Percentiles rank a stretch among this genome's conserved stretches.
phyloP scores from a whole-genome alignment of 257 asterid genomes.

The Voacanga thouarsii region DNA sequence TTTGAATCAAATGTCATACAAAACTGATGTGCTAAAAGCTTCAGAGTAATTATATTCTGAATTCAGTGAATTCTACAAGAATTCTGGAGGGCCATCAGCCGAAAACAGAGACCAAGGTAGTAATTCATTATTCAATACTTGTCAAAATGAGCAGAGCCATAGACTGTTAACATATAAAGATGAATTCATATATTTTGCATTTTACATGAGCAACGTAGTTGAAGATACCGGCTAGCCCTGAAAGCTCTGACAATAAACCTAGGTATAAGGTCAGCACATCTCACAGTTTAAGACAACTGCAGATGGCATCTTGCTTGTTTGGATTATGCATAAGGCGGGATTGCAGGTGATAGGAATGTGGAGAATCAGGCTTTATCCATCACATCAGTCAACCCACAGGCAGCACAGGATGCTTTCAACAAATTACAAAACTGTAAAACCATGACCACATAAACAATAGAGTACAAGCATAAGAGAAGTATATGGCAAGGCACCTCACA shows the following conservation, averaged over 20 bases:
- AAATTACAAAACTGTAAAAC: not conserved
- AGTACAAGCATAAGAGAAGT: not conserved
- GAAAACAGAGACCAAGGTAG: not conserved
- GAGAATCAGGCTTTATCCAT: not conserved
- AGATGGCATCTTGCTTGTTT: not conserved
- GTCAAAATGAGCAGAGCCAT: not conserved
- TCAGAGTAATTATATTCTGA: not conserved
- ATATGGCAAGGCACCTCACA: slow-evolving; percentile 63
- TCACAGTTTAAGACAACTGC: not conserved
- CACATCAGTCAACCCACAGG: not conserved
- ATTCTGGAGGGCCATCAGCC: not conserved
- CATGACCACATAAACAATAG: not conserved
- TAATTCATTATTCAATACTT: not conserved
- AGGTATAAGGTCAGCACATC: not conserved
- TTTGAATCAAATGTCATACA: not conserved
- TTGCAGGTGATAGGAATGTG: not conserved
- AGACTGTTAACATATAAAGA: not conserved
- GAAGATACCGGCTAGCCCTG: not conserved
- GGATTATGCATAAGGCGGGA: not conserved
- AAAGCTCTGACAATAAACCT: not conserved
- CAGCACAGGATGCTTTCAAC: not conserved
- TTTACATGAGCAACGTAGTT: not conserved
- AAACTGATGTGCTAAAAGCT: not conserved
- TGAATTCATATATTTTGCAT: not conserved
- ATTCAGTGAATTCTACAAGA: not conserved